phyloP scores from a whole-genome alignment of 768 basidiomycete genomes.

The Leucosporidium creatinivorum region DNA sequence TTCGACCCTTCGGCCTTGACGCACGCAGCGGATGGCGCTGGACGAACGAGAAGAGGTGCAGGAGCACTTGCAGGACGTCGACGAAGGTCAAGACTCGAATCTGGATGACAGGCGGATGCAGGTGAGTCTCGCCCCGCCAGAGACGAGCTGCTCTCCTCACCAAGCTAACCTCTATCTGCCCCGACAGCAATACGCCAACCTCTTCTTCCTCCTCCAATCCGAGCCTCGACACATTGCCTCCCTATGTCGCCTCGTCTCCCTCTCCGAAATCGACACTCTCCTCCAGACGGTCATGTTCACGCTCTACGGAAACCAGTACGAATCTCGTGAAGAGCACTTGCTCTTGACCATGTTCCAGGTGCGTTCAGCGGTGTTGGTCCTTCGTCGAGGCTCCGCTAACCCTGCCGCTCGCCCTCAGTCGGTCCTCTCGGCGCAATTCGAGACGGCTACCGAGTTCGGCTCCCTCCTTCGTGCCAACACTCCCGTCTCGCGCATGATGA shows the following conservation, averaged over 20 bases:
- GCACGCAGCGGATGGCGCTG: constrained; percentile 30
- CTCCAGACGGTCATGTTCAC: constrained; percentile 99
- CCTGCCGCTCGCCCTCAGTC: constrained; percentile 51
- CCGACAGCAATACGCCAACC: constrained; percentile 84
- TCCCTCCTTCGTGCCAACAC: constrained; percentile 97
- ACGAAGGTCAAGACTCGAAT: constrained; percentile 82
- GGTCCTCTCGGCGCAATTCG: constrained; percentile 96
- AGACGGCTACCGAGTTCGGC: constrained; percentile 98
- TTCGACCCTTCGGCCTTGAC: no score
- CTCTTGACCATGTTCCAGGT: constrained; percentile 93
- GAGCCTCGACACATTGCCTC: constrained; percentile 96
- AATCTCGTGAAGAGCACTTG: constrained; percentile 94
- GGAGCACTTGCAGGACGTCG: constrained; percentile 83
- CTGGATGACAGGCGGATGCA: constrained; percentile 83
- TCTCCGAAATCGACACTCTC: constrained; percentile 96
- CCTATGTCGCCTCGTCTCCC: constrained; percentile 88
- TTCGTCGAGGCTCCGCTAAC: background rate
- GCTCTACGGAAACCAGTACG: constrained; percentile 97
- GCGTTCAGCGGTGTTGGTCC: constrained; percentile 11
- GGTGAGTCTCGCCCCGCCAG: constrained; percentile 29
- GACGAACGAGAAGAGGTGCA: constrained; percentile 36
- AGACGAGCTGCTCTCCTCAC: background rate
- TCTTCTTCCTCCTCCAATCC: constrained; percentile 96
- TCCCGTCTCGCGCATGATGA: constrained; percentile 99
- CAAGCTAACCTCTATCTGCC: background rate